Evolutionary conservation across 768 basidiomycete genomes (phyloP), one percentile per base, ranked within the genome.

Genomic region (Phylloporus rhodoxanthus): DNA sequence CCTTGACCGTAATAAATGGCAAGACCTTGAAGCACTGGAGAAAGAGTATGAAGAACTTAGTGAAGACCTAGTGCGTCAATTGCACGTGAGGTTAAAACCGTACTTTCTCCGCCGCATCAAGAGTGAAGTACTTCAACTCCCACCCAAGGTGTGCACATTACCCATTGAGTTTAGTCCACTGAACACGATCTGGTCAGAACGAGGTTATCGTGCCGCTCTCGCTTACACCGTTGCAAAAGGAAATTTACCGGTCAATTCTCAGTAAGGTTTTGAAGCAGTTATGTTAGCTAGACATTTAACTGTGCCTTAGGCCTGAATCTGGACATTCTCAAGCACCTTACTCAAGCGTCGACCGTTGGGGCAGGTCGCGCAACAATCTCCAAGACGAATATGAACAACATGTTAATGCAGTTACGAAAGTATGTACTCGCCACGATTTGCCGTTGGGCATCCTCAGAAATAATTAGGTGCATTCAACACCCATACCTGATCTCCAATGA

Each of bases 41-140:
- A 79, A 78, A 57, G 77, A 89, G 51, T 85, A 91, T 56, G 82
- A 81, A 54, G 82, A 81, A 11, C 77, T 98, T 20, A 84, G 77
- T 5, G 88, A 92, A 59, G 87, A 89, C 4, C 77, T 86, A 17
- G 75, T 97, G 38, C 83, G 84, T 52, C 77, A 89, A 50, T 71
- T 99, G 25, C 94, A 96, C 59, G 73, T 69, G 21, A 77, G 80
- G 57, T 71, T 97, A 38, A 76, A 85, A 55, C 94, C 92, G 0
- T 96, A 97, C 61, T 96, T 98, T 70, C 71, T 99, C 29, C 85
- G 96, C 14, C 84, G 96, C 15, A 81, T 91, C 58, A 99, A 99
- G 71, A 85, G 85, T 50, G 91, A 96, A 63, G 93, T 96, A 2
- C 74, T 97, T 14, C 80, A 89, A 53, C 78, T 95, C n/a, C 93